Conservation (phyloP, 1,139 yeast genomes). For the Blastobotrys aristatus region DNA sequence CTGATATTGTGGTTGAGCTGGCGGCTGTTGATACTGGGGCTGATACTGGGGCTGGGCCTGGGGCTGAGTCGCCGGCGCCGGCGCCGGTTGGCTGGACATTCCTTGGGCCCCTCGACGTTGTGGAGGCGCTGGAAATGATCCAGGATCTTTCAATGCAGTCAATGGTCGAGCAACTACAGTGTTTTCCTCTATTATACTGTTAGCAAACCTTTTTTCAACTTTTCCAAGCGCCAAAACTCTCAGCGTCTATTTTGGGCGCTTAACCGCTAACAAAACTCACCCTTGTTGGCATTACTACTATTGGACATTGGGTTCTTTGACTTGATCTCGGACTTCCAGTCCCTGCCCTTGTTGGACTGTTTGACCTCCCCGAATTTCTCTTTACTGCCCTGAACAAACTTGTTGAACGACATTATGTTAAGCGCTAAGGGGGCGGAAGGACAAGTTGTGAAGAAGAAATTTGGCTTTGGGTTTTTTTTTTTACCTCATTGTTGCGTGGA, state of each 20-base stretch:
- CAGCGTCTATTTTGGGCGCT: no score
- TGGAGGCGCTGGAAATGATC: constrained; percentile 53
- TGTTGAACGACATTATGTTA: constrained; percentile 12
- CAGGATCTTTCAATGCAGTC: constrained; percentile 38
- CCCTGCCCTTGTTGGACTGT: constrained; percentile 16
- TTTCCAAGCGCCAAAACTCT: no score
- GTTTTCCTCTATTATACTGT: constrained; percentile 11
- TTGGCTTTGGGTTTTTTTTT: neutral
- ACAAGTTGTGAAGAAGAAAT: neutral
- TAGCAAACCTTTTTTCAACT: neutral
- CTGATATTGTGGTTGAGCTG: constrained; percentile 14
- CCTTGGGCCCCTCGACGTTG: constrained; percentile 35
- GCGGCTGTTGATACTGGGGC: constrained; percentile 14
- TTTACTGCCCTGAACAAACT: constrained; percentile 19
- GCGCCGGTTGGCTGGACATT: constrained; percentile 29
- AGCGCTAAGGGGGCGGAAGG: neutral
- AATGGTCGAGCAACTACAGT: constrained; percentile 33
- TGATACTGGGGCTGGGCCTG: constrained; percentile 13
- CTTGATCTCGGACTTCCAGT: constrained; percentile 17
- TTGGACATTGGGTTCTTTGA: neutral
- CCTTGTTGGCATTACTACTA: neutral
- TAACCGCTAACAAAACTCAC: neutral
- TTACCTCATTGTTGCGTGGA: neutral
- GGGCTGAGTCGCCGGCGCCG: constrained; percentile 14
- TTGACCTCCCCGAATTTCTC: constrained; percentile 17